These are phyloP conservation scores for Groenewaldozyma auringiensis DNA, from an alignment of 1,139 yeast species.

Conservation along the genomic window DNA sequence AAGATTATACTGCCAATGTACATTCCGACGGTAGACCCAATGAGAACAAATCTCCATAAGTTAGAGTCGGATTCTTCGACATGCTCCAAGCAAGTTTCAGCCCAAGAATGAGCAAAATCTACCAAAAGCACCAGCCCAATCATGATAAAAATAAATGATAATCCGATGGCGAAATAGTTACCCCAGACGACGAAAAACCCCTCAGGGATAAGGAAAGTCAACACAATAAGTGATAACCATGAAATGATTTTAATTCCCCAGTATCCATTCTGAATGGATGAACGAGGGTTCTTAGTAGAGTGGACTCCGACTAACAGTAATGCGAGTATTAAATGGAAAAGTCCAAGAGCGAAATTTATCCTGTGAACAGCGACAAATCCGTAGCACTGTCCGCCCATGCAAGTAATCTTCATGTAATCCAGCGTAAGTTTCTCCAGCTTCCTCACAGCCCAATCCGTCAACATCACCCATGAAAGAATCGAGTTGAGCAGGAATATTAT, in stretches of 20 bases:
- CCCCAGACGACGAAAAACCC: constrained; percentile 85
- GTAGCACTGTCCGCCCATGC: constrained; percentile 79
- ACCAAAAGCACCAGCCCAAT: constrained; percentile 86
- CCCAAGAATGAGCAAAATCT: constrained; percentile 99
- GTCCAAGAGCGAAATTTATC: constrained; percentile 79
- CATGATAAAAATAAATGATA: constrained; percentile 77
- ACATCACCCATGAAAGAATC: constrained; percentile 80
- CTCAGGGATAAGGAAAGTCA: constrained; percentile 79
- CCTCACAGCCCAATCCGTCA: constrained; percentile 71
- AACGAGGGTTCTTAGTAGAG: constrained; percentile 72
- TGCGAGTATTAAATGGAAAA: constrained; percentile 69
- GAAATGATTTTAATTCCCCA: constrained; percentile 73
- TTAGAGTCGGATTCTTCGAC: constrained; percentile 81
- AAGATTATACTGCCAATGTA: constrained; percentile 64
- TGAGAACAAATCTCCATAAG: constrained; percentile 71
- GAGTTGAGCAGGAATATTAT: constrained; percentile 68
- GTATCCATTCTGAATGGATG: constrained; percentile 76
- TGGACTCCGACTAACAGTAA: constrained; percentile 61
- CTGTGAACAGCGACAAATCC: constrained; percentile 93
- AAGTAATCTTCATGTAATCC: constrained; percentile 54
- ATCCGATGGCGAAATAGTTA: constrained; percentile 74
- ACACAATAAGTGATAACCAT: constrained; percentile 50
- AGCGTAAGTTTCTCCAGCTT: constrained; percentile 68
- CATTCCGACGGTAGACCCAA: constrained; percentile 85
- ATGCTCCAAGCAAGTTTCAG: constrained; percentile 87